phyloP scores from a whole-genome alignment of 352 stramenopile genomes.

The Globisporangium yorkense region DNA sequence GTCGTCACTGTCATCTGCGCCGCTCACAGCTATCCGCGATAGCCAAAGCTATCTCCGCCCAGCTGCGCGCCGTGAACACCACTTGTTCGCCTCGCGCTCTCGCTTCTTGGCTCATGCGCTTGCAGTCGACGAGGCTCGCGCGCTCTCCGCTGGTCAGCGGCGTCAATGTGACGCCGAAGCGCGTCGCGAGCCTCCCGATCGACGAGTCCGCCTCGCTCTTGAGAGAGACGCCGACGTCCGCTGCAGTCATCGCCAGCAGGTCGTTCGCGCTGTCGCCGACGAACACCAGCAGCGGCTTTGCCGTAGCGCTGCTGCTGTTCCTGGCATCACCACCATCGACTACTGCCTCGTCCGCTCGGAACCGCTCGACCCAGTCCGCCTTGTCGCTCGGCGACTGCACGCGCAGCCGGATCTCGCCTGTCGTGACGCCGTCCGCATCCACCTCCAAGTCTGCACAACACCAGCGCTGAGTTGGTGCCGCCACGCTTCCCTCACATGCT shows the following conservation, averaged over 20 bases:
- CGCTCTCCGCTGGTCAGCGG: constrained; percentile 15
- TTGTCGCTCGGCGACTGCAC: constrained; percentile 64
- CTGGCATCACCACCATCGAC: neutral
- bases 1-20: neutral
- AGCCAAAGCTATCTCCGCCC: constrained; percentile 16
- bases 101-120: neutral
- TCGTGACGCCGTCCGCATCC: constrained; percentile 31
- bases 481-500: neutral
- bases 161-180: constrained; percentile 28
- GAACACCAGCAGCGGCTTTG: constrained; percentile 26
- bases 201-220: constrained; percentile 13
- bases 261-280: constrained; percentile 69
- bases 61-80: constrained; percentile 9
- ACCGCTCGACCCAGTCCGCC: constrained; percentile 20
- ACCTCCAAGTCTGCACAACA: constrained; percentile 29
- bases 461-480: neutral
- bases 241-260: constrained; percentile 49
- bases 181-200: constrained; percentile 18
- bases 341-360: constrained; percentile 1
- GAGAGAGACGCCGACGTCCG: constrained; percentile 55
- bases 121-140: constrained; percentile 14
- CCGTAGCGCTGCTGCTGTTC: neutral
- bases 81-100: neutral
- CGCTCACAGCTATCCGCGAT: neutral
- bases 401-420: constrained; percentile 39